A percentile compares a stretch with the other conserved stretches of the same genome.
Conservation (phyloP, 1,139 yeast species). For the Taphrina confusa region DNA sequence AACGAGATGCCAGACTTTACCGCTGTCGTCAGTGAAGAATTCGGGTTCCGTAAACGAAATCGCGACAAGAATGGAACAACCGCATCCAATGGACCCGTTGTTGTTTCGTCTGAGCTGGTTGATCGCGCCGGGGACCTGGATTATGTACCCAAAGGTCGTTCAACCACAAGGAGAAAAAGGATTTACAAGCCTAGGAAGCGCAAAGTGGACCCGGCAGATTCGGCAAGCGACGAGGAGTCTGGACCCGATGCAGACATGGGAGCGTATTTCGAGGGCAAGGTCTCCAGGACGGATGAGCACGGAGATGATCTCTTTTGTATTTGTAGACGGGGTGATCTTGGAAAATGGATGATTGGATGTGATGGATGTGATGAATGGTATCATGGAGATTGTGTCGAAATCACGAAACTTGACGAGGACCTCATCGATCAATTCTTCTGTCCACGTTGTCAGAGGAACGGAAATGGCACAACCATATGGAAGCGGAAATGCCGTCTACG, state of each 20-base stretch:
- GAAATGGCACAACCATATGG: conserved; percentile 55
- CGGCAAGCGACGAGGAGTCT: conserved; percentile 7
- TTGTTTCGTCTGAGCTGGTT: not conserved
- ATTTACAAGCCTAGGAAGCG: conserved; percentile 19
- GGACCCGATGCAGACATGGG: not conserved
- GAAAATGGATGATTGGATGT: conserved; percentile 82
- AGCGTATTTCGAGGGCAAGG: conserved; percentile 13
- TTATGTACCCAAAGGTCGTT: conserved; percentile 19
- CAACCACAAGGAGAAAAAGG: conserved; percentile 3
- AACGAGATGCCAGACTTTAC: conserved; percentile 9
- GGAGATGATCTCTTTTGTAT: conserved; percentile 70
- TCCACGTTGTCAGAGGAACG: conserved; percentile 66
- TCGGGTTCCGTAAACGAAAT: conserved; percentile 7
- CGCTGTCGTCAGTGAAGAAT: conserved; percentile 10
- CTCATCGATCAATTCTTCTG: conserved; percentile 71
- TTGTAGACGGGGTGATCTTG: conserved; percentile 77
- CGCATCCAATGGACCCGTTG: not conserved
- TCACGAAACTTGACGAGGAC: conserved; percentile 57
- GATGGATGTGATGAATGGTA: conserved; percentile 97
- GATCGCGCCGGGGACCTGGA: conserved; percentile 23
- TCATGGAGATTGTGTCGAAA: conserved; percentile 75
- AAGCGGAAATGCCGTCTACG: conserved; percentile 70
- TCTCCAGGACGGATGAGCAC: conserved; percentile 13
- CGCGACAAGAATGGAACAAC: not conserved
- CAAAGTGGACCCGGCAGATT: conserved; percentile 2